Conservation (phyloP, 257 asterid species). For the Scutellaria baicalensis region DNA sequence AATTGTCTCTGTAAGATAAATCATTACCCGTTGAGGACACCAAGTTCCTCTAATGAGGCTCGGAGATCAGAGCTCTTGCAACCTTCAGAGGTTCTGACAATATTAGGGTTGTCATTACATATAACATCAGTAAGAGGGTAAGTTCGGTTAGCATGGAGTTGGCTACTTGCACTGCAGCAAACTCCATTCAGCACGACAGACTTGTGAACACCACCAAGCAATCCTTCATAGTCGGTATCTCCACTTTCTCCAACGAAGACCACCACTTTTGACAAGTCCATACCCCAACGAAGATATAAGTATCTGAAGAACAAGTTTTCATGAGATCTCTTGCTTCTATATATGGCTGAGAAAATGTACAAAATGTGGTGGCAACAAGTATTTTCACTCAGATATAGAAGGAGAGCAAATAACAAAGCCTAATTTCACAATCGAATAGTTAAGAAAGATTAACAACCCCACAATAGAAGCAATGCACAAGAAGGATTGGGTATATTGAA, state of each 20-base stretch:
- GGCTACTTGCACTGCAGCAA: slow-evolving; percentile 52
- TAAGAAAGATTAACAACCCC: neutral
- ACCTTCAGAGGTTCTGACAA: slow-evolving; percentile 38
- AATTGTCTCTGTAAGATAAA: neutral
- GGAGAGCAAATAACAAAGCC: neutral
- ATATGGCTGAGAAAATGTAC: neutral
- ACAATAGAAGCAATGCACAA: too few relatives aligned
- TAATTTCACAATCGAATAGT: neutral
- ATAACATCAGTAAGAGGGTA: slow-evolving; percentile 77
- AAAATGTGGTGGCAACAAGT: neutral
- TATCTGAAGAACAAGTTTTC: slow-evolving; percentile 41
- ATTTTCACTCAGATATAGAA: neutral
- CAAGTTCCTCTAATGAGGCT: slow-evolving; percentile 34
- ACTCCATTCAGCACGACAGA: slow-evolving; percentile 72
- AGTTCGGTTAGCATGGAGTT: slow-evolving; percentile 56
- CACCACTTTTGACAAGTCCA: slow-evolving; percentile 78
- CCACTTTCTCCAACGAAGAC: slow-evolving; percentile 95
- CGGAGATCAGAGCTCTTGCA: slow-evolving; percentile 49
- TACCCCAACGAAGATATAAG: slow-evolving; percentile 88
- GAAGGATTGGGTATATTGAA: too few relatives aligned
- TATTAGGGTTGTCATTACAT: slow-evolving; percentile 49
- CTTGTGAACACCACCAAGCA: slow-evolving; percentile 85
- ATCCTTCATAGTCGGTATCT: slow-evolving; percentile 88
- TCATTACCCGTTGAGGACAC: slow-evolving; percentile 33
- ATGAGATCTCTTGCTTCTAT: neutral